phyloP scores from a whole-genome alignment of 331 rosid genomes.

The Malus hybrid region DNA sequence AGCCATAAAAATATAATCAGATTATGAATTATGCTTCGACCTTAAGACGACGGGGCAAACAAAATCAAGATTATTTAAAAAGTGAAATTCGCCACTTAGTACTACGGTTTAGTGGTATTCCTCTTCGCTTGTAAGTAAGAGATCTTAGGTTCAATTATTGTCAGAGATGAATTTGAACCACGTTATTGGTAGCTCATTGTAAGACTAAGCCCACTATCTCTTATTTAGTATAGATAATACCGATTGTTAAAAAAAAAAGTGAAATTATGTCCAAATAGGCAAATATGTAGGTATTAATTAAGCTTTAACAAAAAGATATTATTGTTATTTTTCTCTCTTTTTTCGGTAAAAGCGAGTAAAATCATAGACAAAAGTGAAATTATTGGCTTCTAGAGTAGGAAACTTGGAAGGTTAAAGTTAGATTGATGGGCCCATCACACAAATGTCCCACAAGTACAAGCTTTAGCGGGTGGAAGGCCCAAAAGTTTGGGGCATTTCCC shows the following conservation, averaged over 20 bases:
- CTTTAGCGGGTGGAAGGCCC: constrained; percentile 6
- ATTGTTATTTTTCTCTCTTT: background rate
- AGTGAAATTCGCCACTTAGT: no score
- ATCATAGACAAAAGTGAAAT: background rate
- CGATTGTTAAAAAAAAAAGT: no score
- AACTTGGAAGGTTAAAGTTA: background rate
- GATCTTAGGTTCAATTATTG: no score
- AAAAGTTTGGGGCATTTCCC: background rate
- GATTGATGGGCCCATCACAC: constrained; percentile 4
- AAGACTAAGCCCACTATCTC: no score
- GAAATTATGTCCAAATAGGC: background rate
- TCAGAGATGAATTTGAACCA: no score
- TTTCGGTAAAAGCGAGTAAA: background rate
- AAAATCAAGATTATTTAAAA: no score
- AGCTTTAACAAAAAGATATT: background rate
- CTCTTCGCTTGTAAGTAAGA: no score
- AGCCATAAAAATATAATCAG: background rate
- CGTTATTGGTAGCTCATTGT: no score
- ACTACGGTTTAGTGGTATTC: no score
- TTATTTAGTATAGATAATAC: no score
- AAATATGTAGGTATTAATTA: background rate
- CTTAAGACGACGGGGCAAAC: background rate
- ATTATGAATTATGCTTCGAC: background rate
- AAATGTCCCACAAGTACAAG: background rate
- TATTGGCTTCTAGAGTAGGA: background rate